Conservation (phyloP, 148 eudicot genomes). For the Arbutus unedo region DNA sequence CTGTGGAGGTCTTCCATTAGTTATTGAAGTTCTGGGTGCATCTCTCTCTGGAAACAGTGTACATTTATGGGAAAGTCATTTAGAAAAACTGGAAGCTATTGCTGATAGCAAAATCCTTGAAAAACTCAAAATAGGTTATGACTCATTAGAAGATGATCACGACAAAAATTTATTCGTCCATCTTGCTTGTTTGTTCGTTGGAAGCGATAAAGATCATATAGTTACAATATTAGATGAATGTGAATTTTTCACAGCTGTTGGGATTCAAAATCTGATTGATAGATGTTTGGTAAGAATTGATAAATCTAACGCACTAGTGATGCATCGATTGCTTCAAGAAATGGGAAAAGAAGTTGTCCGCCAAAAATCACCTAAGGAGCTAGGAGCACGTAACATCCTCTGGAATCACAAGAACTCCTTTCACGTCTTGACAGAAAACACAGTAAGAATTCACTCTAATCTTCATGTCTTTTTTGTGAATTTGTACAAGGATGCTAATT, state of each 20-base stretch:
- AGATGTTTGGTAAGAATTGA: neutral
- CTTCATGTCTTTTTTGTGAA: neutral
- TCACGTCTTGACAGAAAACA: neutral
- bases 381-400: neutral
- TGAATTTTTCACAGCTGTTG: neutral
- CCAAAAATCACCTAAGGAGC: neutral
- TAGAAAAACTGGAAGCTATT: neutral
- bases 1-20: neutral
- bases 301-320: neutral
- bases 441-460: neutral
- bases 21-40: neutral
- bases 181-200: neutral
- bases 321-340: neutral
- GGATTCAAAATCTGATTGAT: neutral
- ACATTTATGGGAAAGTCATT: neutral
- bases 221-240: neutral
- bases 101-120: neutral
- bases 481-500: no score
- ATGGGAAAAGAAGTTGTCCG: neutral
- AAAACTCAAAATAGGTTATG: neutral
- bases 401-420: neutral
- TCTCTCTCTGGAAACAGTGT: neutral
- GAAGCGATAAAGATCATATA: neutral
- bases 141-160: neutral
- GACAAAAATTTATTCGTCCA: neutral